A percentile compares a stretch with the other conserved stretches of the same genome.
phyloP scores from a whole-genome alignment of 805 yeast genomes.

The Candida parachauliodes region DNA sequence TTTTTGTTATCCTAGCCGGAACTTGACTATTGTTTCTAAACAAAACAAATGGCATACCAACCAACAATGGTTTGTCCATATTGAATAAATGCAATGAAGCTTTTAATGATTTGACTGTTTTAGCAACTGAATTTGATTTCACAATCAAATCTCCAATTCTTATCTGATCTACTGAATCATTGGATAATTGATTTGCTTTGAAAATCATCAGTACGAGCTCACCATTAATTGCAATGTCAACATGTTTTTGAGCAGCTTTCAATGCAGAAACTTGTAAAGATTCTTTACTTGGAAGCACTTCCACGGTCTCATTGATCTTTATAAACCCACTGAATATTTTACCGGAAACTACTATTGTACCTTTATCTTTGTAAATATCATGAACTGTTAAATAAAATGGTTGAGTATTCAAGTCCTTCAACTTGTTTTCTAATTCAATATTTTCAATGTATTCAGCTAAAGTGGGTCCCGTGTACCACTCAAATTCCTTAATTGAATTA shows the following conservation, averaged over 20 bases:
- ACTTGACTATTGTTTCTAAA: slow-evolving; percentile 73
- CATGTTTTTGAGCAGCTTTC: slow-evolving; percentile 30
- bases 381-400: slow-evolving; percentile 59
- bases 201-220: slow-evolving; percentile 49
- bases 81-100: slow-evolving; percentile 33
- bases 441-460: slow-evolving; percentile 40
- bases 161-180: slow-evolving; percentile 52
- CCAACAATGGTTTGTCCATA: slow-evolving; percentile 64
- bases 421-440: slow-evolving; percentile 15
- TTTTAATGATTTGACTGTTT: slow-evolving; percentile 24
- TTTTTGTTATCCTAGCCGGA: slow-evolving; percentile 61
- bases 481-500: slow-evolving; percentile 18
- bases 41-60: slow-evolving; percentile 74
- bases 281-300: slow-evolving; percentile 51
- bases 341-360: slow-evolving; percentile 57
- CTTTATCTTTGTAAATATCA: slow-evolving; percentile 52
- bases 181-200: slow-evolving; percentile 44
- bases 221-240: slow-evolving; percentile 60
- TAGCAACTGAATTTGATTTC: slow-evolving; percentile 20
- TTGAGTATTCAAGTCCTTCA: slow-evolving; percentile 22
- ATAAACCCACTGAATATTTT: slow-evolving; percentile 64
- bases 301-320: slow-evolving; percentile 66
- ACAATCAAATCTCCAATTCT: slow-evolving; percentile 55
- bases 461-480: slow-evolving; percentile 49
- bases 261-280: slow-evolving; percentile 41